phyloP scores from a whole-genome alignment of 768 basidiomycete genomes.

The Suillus luteus region DNA sequence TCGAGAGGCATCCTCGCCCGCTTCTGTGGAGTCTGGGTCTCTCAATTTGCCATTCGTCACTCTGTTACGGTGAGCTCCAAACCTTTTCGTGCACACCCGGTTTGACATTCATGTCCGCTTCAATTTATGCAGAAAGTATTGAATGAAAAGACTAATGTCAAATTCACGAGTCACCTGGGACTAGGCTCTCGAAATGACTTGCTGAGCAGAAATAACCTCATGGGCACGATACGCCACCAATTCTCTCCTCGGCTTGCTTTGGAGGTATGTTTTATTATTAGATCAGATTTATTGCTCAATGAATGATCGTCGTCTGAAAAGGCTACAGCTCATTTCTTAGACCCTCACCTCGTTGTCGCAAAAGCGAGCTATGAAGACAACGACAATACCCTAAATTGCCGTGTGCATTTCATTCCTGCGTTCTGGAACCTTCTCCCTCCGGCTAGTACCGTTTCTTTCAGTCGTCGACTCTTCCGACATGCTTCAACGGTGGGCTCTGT shows the following conservation, averaged over 20 bases:
- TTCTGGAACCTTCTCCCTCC: conserved; percentile 37
- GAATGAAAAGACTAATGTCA: conserved; percentile 45
- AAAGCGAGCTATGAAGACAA: conserved; percentile 51
- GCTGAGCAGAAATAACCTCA: conserved; percentile 43
- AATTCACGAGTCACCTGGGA: conserved; percentile 42
- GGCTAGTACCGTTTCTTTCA: conserved; percentile 44
- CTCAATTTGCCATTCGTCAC: conserved; percentile 44
- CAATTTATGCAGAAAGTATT: conserved; percentile 46
- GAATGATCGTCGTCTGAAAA: conserved; percentile 18
- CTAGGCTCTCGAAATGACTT: conserved; percentile 17
- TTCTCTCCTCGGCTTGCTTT: conserved; percentile 63
- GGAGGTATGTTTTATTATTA: conserved; percentile 38
- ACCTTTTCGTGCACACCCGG: conserved; percentile 5
- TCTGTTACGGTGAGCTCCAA: conserved; percentile 42
- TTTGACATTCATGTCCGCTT: conserved; percentile 25
- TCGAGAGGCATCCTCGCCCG: conserved; percentile 34
- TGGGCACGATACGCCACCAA: conserved; percentile 76
- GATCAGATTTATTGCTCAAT: conserved; percentile 18
- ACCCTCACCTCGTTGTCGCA: conserved; percentile 43
- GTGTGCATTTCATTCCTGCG: conserved; percentile 39
- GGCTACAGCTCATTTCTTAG: conserved; percentile 43
- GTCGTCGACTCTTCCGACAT: conserved; percentile 53
- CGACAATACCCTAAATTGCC: conserved; percentile 46
- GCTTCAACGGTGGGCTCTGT: conserved; percentile 50
- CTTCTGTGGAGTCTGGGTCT: conserved; percentile 37